Evolutionary conservation across 345 rosid genomes (phyloP).

Genomic region (Boechera divaricarpa): DNA sequence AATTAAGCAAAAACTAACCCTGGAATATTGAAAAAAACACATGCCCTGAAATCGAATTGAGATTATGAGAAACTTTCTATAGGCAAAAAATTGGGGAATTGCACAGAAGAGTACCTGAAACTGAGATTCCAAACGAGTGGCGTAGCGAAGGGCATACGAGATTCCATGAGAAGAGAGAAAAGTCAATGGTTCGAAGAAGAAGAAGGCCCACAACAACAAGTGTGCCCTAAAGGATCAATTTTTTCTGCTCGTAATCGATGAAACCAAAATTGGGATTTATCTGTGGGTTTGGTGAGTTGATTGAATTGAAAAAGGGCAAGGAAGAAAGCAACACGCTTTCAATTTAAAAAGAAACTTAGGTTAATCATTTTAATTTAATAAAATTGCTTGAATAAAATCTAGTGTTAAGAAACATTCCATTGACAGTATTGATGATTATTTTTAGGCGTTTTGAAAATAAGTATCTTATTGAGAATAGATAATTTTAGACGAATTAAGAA

Average conservation of each 20-base stretch:
- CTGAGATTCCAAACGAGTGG: slow-evolving; percentile 36
- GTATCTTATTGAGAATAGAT: too few relatives aligned
- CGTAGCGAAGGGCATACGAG: slow-evolving; percentile 25
- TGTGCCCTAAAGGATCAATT: slow-evolving; percentile 37
- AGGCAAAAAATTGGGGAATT: slow-evolving; percentile 1
- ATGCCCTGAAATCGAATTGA: background rate
- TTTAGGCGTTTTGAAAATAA: too few relatives aligned
- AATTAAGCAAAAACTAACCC: slow-evolving; percentile 18
- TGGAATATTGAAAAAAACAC: background rate
- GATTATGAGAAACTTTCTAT: background rate
- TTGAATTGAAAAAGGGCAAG: background rate
- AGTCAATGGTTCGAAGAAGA: slow-evolving; percentile 32
- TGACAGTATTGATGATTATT: too few relatives aligned
- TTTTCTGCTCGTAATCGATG: slow-evolving; percentile 20
- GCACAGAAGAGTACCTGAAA: slow-evolving; percentile 35
- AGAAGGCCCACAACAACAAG: slow-evolving; percentile 28
- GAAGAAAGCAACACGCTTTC: background rate
- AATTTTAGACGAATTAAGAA: too few relatives aligned
- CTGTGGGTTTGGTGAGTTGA: slow-evolving; percentile 6
- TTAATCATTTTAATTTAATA: too few relatives aligned
- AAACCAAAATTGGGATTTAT: slow-evolving; percentile 27
- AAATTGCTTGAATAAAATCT: too few relatives aligned
- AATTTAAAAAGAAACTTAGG: background rate
- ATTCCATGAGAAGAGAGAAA: slow-evolving; percentile 35
- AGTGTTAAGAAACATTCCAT: too few relatives aligned